Evolutionary conservation across 805 yeast genomes (phyloP).

Genomic region (Clavispora phyllophila): DNA sequence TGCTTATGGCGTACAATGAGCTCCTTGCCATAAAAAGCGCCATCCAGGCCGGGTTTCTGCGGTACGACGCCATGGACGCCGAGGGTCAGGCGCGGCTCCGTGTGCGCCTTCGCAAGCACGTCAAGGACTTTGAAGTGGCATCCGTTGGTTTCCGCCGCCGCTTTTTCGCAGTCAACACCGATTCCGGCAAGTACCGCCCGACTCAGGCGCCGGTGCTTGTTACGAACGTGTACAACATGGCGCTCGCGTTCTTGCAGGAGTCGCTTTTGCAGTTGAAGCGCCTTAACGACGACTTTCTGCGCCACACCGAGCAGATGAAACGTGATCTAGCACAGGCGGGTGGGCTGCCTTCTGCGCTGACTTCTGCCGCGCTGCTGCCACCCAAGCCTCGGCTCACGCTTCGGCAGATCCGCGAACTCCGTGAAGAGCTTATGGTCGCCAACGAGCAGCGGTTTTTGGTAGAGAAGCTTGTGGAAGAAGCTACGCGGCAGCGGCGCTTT

Average conservation of each 20-base stretch:
- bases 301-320: background rate
- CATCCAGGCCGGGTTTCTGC: conserved; percentile 17
- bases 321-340: conserved; percentile 24
- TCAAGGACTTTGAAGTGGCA: conserved; percentile 30
- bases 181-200: conserved; percentile 1
- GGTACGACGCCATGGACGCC: conserved; percentile 15
- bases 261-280: conserved; percentile 60
- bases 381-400: conserved; percentile 35
- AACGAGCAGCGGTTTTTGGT: conserved; percentile 79
- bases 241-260: conserved; percentile 59
- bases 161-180: conserved; percentile 4
- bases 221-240: conserved; percentile 52
- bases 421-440: conserved; percentile 80
- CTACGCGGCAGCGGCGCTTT: conserved; percentile 63
- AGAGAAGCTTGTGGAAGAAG: conserved; percentile 54
- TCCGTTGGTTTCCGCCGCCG: conserved; percentile 19
- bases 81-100: conserved; percentile 15
- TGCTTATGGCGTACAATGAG: conserved; percentile 19
- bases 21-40: conserved; percentile 20
- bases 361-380: background rate
- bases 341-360: background rate
- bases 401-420: conserved; percentile 48
- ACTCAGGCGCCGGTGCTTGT: conserved; percentile 18
- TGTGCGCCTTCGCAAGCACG: conserved; percentile 16
- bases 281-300: conserved; percentile 41